Evolutionary conservation across 148 eudicot genomes (phyloP).

Genomic region (Chenopodium quinoa): DNA sequence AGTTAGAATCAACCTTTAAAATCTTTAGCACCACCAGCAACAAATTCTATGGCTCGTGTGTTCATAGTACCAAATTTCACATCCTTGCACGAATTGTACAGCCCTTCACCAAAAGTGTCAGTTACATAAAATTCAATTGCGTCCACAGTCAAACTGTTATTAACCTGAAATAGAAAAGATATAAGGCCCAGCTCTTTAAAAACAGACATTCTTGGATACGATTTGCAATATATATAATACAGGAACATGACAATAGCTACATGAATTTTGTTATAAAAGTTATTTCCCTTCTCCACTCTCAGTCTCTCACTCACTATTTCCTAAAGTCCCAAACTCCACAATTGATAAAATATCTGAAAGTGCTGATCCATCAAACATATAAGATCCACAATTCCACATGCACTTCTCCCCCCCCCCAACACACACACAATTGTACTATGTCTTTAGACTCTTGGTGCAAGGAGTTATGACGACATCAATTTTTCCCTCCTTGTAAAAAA

Average conservation of each 20-base stretch:
- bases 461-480: background rate
- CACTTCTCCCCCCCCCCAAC: too few species aligned
- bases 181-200: constrained; percentile 18
- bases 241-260: background rate
- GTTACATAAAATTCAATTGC: constrained; percentile 75
- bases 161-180: constrained; percentile 55
- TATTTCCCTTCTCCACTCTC: background rate
- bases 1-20: constrained; percentile 57
- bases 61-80: constrained; percentile 98
- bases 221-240: background rate
- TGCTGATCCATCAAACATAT: too few species aligned
- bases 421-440: too few species aligned
- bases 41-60: constrained; percentile 77
- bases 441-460: background rate
- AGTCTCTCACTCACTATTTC: background rate
- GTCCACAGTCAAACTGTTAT: constrained; percentile 72
- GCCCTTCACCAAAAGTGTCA: constrained; percentile 82
- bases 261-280: background rate
- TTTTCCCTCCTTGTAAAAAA: too few species aligned
- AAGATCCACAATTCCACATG: too few species aligned
- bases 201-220: background rate
- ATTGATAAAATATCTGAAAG: background rate
- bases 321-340: background rate
- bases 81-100: constrained; percentile 90
- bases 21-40: constrained; percentile 90